These are phyloP conservation scores for Umbelopsis sp. DNA, from an alignment of 371 early-diverging fungal species.

Conservation along the genomic window DNA sequence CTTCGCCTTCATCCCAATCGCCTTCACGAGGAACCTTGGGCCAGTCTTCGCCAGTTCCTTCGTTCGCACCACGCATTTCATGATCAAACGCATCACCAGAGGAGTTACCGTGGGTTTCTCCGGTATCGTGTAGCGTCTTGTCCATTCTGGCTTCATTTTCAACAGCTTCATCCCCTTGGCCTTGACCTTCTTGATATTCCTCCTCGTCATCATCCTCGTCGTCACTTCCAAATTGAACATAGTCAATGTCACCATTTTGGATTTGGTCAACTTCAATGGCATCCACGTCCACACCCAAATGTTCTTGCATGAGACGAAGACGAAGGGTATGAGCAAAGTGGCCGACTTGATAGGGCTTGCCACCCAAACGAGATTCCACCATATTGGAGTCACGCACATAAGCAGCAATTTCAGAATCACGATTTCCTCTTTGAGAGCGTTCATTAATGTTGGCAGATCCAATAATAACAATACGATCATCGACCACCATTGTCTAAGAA, in stretches of 20 bases:
- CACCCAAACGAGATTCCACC: slow-evolving; percentile 65
- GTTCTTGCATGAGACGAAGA: slow-evolving; percentile 76
- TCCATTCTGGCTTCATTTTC: not conserved
- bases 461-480: slow-evolving; percentile 77
- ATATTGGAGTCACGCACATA: slow-evolving; percentile 71
- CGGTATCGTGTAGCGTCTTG: not conserved
- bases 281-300: slow-evolving; percentile 67
- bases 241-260: slow-evolving; percentile 3
- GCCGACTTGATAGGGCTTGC: slow-evolving; percentile 60
- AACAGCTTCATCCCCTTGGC: not conserved
- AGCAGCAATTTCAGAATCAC: slow-evolving; percentile 89
- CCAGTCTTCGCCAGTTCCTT: not conserved
- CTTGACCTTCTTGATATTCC: too few relatives aligned
- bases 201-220: not conserved
- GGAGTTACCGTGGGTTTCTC: not conserved
- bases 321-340: slow-evolving; percentile 74
- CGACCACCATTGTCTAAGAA: slow-evolving; percentile 71
- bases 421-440: slow-evolving; percentile 79
- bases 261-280: slow-evolving; percentile 23
- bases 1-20: slow-evolving; percentile 9
- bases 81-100: not conserved
- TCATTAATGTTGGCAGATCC: slow-evolving; percentile 91
- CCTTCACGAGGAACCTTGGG: slow-evolving; percentile 7
- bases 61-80: not conserved
- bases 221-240: slow-evolving; percentile 2